Conservation (phyloP, 805 yeast genomes). For the Yamadazyma insecticola region DNA sequence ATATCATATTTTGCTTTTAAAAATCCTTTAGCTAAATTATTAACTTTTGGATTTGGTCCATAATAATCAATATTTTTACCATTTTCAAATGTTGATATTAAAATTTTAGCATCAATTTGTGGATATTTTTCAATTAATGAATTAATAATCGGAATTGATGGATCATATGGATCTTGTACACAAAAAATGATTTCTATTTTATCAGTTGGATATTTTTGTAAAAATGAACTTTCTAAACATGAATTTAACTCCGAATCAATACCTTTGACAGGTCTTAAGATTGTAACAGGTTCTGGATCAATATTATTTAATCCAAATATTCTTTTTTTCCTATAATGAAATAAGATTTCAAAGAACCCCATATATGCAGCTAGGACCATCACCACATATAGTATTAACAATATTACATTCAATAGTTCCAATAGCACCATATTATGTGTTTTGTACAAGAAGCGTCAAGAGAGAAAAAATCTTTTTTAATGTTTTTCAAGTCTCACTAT, state of each 20-base stretch:
- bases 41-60: conserved; percentile 89
- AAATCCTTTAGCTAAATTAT: conserved; percentile 81
- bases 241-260: conserved; percentile 68
- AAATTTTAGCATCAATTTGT: conserved; percentile 50
- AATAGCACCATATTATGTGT: conserved; percentile 2
- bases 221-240: conserved; percentile 64
- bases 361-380: conserved; percentile 31
- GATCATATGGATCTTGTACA: conserved; percentile 59
- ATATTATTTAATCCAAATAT: not conserved
- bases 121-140: conserved; percentile 50
- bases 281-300: conserved; percentile 55
- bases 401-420: conserved; percentile 3
- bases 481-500: no score
- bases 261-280: conserved; percentile 80
- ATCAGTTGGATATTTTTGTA: conserved; percentile 59
- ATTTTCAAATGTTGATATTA: conserved; percentile 42
- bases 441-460: not conserved
- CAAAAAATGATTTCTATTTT: conserved; percentile 72
- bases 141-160: conserved; percentile 56
- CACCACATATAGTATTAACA: conserved; percentile 33
- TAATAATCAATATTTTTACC: conserved; percentile 33
- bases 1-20: conserved; percentile 62
- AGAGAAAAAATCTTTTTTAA: no score
- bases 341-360: conserved; percentile 37
- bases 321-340: conserved; percentile 21